Base-by-base conservation (phyloP, 2,329 filamentous ascomycete genomes). In the Paecilomyces fulvus region DNA sequence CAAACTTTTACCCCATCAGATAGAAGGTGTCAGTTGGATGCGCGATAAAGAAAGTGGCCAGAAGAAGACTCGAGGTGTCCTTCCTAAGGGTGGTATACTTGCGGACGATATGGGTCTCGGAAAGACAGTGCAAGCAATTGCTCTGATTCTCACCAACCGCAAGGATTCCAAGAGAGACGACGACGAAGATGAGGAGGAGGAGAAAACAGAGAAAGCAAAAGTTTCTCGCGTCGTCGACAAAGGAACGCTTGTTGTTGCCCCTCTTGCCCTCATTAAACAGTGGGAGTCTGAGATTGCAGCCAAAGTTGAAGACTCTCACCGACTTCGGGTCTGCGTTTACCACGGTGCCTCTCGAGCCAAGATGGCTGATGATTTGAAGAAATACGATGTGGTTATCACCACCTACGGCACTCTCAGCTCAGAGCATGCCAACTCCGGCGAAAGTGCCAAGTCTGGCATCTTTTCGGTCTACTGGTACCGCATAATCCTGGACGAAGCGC, bases 11-110 rank as follows among this genome's bases (percentile, higher is more conserved):
- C 92, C 92, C 3, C 94, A 99, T 74, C 94, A 99, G 73, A 85
- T 96, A 12, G 90, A 96, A 56, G 94, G 94, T 64, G 87, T 97
- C 0, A 84, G 87, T 56, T 99, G 94, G 92, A 96, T 99, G 90
- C 87, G 83, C 56, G 89, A 92, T 58, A 90, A 95, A 65, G 94
- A 99, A 74, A 85, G 90, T 10, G 92, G 92, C 2, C 85, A 85
- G 17, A 85, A 89, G 59, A 96, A 94, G 75, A 88, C 87, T 64
- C 89, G 89, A 58, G 83, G 82, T 3, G 79, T 84, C 0, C 82
- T 95, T 9, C 91, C 92, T 30, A 94, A 95, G 64, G 94, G 94
- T 33, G 94, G 94, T 17, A 95, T 99, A 60, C 81, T 99, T 33
- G 94, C 94, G 17, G 94, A 99, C 66, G 94, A 99, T 69, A 77